Conservation (phyloP, 352 stramenopile species). For the Phytophthora hybrid region DNA sequence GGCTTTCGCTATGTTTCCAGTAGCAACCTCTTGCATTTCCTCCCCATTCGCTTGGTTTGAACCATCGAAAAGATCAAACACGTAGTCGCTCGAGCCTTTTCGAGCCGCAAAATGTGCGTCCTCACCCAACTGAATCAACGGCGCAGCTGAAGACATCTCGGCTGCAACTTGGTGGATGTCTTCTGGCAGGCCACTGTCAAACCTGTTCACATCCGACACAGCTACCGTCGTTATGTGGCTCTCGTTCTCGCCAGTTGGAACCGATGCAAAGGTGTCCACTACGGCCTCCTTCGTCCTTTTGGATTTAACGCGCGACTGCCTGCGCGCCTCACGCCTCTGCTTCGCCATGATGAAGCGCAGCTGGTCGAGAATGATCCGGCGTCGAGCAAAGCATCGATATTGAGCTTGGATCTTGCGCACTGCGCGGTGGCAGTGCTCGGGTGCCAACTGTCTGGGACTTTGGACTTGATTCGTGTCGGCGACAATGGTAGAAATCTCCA, state of each 20-base stretch:
- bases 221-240: background rate
- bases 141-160: background rate
- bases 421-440: background rate
- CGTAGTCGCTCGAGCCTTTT: constrained; percentile 31
- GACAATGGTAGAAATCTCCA: background rate
- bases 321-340: constrained; percentile 38
- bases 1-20: background rate
- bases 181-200: constrained; percentile 1
- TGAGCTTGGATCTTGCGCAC: constrained; percentile 45
- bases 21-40: background rate
- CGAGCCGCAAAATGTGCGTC: background rate
- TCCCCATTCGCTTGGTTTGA: constrained; percentile 11
- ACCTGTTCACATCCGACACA: background rate
- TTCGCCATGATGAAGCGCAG: constrained; percentile 51
- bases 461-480: constrained; percentile 2
- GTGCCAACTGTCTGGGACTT: background rate
- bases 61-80: constrained; percentile 27
- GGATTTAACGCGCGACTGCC: constrained; percentile 29
- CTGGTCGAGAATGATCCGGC: constrained; percentile 47
- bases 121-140: background rate
- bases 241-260: background rate
- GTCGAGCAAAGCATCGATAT: constrained; percentile 46
- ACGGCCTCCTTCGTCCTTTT: constrained; percentile 12
- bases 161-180: constrained; percentile 17
- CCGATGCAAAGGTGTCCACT: background rate